These are phyloP conservation scores for Piloderma croceum DNA, from an alignment of 768 basidiomycete species.

Conservation along the genomic window DNA sequence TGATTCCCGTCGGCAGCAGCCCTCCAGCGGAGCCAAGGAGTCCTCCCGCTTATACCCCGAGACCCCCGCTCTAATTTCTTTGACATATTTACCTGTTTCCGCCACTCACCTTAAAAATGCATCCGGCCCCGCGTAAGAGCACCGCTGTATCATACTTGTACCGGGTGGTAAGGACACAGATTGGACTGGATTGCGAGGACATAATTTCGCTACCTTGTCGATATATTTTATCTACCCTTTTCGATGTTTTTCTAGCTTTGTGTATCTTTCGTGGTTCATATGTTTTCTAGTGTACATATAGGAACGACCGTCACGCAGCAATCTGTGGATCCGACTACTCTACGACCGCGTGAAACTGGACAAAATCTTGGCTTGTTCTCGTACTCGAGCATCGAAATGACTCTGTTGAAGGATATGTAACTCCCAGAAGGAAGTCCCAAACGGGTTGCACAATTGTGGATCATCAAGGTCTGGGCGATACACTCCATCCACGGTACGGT, in stretches of 20 bases:
- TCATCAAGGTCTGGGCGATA: conserved; percentile 86
- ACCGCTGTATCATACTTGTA: too few species aligned
- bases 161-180: too few species aligned
- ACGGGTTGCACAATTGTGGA: conserved; percentile 76
- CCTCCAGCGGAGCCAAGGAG: too few species aligned
- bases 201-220: conserved; percentile 9
- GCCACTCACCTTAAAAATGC: too few species aligned
- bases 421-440: conserved; percentile 87
- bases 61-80: too few species aligned
- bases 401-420: conserved; percentile 53
- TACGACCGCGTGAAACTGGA: conserved; percentile 38
- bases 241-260: conserved; percentile 8
- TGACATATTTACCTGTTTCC: too few species aligned
- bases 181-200: too few species aligned
- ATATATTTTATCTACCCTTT: conserved; percentile 5
- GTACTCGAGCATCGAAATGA: conserved; percentile 65
- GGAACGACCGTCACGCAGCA: too few species aligned
- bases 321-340: too few species aligned
- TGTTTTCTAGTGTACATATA: conserved; percentile 11
- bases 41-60: too few species aligned
- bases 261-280: conserved; percentile 3
- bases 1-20: conserved; percentile 33
- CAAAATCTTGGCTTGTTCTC: conserved; percentile 59
- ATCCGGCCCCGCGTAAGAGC: too few species aligned
- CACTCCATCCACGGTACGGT: conserved; percentile 76